phyloP scores from a whole-genome alignment of 495 filamentous ascomycete genomes.

The Aspergillus mulundensis region DNA sequence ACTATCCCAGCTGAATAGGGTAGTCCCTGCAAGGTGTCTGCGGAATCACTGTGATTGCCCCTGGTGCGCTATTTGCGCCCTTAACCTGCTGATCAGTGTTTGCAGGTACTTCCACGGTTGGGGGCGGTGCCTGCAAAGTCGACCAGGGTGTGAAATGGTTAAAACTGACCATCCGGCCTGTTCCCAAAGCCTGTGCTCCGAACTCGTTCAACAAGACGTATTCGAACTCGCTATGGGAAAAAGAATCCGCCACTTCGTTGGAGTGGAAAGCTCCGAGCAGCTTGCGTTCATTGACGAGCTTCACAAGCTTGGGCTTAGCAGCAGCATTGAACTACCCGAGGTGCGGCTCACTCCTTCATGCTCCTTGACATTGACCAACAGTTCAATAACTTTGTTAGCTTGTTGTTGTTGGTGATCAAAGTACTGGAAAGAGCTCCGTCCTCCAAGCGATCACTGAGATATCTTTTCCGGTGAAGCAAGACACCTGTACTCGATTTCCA shows the following conservation, averaged over 20 bases:
- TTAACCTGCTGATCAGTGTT: too few relatives aligned
- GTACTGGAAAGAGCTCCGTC: conserved; percentile 5
- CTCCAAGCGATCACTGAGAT: conserved; percentile 6
- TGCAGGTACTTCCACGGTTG: too few relatives aligned
- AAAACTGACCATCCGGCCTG: too few relatives aligned
- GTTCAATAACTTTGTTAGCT: not conserved
- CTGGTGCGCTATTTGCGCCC: too few relatives aligned
- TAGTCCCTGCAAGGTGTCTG: too few relatives aligned
- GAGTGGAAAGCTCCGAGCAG: conserved; percentile 10
- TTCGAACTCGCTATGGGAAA: not conserved
- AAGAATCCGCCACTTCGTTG: conserved; percentile 4
- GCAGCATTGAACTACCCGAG: conserved; percentile 3
- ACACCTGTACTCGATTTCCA: conserved; percentile 7
- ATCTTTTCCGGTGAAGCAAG: conserved; percentile 1
- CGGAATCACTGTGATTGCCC: too few relatives aligned
- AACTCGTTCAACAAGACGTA: too few relatives aligned
- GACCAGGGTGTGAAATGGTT: too few relatives aligned
- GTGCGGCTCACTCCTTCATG: not conserved
- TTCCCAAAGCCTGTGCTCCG: too few relatives aligned
- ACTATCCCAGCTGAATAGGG: too few relatives aligned
- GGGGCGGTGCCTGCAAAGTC: too few relatives aligned
- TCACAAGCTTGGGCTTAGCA: conserved; percentile 3
- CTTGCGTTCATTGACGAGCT: conserved; percentile 9
- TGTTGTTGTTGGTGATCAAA: conserved; percentile 5
- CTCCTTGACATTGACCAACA: not conserved